A percentile compares a stretch with the other conserved stretches of the same genome.
These are phyloP conservation scores for Excoecaria agallocha DNA, from an alignment of 345 rosid species.

Conservation along the genomic window DNA sequence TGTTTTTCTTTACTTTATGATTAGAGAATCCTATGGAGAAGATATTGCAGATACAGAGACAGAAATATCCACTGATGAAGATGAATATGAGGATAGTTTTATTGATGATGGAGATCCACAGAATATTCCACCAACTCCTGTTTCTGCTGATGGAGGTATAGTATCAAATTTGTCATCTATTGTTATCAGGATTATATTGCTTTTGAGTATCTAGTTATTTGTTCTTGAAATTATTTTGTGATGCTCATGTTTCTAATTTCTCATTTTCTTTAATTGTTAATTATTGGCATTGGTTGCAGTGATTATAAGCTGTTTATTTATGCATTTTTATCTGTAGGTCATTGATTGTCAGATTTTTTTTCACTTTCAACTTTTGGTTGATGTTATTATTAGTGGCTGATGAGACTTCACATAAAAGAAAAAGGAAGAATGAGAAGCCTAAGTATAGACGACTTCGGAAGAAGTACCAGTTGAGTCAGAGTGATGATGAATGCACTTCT, in stretches of 20 bases:
- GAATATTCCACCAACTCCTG: slow-evolving; percentile 27
- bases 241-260: background rate
- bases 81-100: slow-evolving; percentile 65
- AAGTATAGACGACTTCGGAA: slow-evolving; percentile 41
- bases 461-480: slow-evolving; percentile 40
- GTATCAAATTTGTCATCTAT: background rate
- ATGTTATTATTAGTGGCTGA: slow-evolving; percentile 17
- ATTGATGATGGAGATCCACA: slow-evolving; percentile 53
- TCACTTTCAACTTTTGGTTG: slow-evolving; percentile 7
- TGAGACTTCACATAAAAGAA: slow-evolving; percentile 23
- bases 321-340: slow-evolving; percentile 5
- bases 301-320: background rate
- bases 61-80: slow-evolving; percentile 45
- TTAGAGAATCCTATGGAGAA: slow-evolving; percentile 66
- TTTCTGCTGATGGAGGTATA: slow-evolving; percentile 40
- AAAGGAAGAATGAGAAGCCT: slow-evolving; percentile 24
- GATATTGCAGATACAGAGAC: slow-evolving; percentile 57
- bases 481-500: slow-evolving; percentile 39
- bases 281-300: background rate
- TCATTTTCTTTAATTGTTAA: background rate
- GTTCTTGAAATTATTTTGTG: background rate
- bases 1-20: slow-evolving; percentile 23
- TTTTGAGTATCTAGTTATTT: background rate
- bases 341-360: slow-evolving; percentile 1
- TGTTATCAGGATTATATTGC: background rate